phyloP scores from a whole-genome alignment of 805 yeast genomes.

The Spencermartinsiella europaea region DNA sequence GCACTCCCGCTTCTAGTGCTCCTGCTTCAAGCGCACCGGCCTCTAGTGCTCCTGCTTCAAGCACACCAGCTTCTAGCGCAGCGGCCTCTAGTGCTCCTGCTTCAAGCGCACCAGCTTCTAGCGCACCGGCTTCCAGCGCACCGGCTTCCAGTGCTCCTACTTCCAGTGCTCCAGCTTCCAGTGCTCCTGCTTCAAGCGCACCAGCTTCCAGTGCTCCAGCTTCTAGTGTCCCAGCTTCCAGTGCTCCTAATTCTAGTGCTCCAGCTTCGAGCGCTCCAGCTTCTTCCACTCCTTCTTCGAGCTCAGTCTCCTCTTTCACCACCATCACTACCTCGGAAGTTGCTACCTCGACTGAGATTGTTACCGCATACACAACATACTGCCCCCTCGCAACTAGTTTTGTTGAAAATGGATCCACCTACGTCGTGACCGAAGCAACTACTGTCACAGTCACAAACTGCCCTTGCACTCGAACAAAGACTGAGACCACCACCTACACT shows the following conservation, averaged over 20 bases:
- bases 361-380: conserved; percentile 73
- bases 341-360: conserved; percentile 38
- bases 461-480: conserved; percentile 65
- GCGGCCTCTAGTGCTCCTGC: conserved; percentile 5
- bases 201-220: conserved; percentile 4
- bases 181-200: too few species aligned
- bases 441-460: conserved; percentile 82
- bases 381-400: conserved; percentile 72
- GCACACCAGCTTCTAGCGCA: conserved; percentile 10
- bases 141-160: conserved; percentile 1
- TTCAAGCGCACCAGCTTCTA: conserved; percentile 1
- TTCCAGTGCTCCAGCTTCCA: neutral
- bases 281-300: neutral
- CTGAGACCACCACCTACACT: conserved; percentile 27
- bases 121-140: conserved; percentile 8
- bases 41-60: conserved; percentile 4
- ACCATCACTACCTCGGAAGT: conserved; percentile 36
- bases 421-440: conserved; percentile 72
- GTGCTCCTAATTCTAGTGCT: neutral
- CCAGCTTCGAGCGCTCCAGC: neutral
- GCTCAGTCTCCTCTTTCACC: conserved; percentile 24
- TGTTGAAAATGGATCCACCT: conserved; percentile 59
- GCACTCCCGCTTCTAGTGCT: conserved; percentile 8
- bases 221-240: conserved; percentile 7
- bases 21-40: conserved; percentile 5